phyloP scores from a whole-genome alignment of 2,329 filamentous ascomycete genomes.

The Cyphellophora europaea region DNA sequence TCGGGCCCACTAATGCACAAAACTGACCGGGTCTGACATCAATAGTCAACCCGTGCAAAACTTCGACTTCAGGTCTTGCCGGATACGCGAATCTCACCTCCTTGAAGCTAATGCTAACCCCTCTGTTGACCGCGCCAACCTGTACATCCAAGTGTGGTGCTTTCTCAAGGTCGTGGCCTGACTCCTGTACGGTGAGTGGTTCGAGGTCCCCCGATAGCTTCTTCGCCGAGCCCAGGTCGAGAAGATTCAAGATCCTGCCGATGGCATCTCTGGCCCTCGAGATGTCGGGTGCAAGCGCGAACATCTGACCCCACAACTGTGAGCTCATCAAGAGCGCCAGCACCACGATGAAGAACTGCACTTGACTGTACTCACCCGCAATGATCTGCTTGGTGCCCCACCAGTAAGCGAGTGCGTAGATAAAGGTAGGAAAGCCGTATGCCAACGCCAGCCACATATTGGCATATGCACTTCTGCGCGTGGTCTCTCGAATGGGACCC shows the following conservation, averaged over 20 bases:
- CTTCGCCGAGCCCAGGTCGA: conserved; percentile 26
- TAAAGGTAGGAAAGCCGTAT: conserved; percentile 47
- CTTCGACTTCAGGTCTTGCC: conserved; percentile 39
- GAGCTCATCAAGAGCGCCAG: conserved; percentile 63
- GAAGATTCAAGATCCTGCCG: conserved; percentile 42
- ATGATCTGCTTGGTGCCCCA: conserved; percentile 67
- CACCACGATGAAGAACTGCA: conserved; percentile 66
- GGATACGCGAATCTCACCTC: conserved; percentile 59
- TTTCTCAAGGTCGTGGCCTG: conserved; percentile 11
- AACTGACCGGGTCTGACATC: conserved; percentile 33
- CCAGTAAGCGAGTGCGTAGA: conserved; percentile 71
- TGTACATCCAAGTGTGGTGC: conserved; percentile 21
- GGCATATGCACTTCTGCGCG: conserved; percentile 35
- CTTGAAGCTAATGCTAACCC: conserved; percentile 41
- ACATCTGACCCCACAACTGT: conserved; percentile 65
- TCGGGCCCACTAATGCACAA: conserved; percentile 72
- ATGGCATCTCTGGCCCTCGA: conserved; percentile 56
- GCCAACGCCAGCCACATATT: conserved; percentile 37
- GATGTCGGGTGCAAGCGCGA: conserved; percentile 66
- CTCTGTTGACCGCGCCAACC: conserved; percentile 18
- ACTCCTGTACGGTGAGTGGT: background rate
- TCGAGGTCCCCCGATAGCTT: conserved; percentile 12
- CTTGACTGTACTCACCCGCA: conserved; percentile 53
- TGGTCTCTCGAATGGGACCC: conserved; percentile 39
- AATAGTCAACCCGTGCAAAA: conserved; percentile 49